Percentiles rank a stretch among this genome's conserved stretches.
Conservation (phyloP, 352 stramenopile genomes). For the Pythium rhizo-oryzae region DNA sequence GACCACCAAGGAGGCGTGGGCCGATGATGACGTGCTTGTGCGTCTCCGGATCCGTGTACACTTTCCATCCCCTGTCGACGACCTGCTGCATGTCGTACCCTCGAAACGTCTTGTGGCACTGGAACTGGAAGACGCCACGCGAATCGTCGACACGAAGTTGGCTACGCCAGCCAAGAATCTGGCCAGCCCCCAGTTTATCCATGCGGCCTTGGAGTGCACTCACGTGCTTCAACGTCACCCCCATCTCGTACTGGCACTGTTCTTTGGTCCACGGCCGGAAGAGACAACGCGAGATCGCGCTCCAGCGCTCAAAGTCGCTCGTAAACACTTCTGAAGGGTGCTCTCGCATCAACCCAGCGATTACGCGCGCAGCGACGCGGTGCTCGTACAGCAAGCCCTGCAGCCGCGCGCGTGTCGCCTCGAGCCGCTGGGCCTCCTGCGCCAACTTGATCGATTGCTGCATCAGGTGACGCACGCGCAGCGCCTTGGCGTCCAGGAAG, state of each 20-base stretch:
- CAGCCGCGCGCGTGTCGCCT: background rate
- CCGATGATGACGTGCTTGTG: background rate
- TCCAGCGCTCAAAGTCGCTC: background rate
- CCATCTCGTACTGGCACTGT: background rate
- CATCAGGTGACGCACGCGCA: background rate
- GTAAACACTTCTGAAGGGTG: background rate
- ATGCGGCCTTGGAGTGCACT: background rate
- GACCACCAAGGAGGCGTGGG: too few species aligned
- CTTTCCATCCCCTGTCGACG: background rate
- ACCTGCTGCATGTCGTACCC: background rate
- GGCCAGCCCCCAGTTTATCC: background rate
- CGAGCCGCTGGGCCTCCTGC: background rate
- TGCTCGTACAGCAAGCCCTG: background rate
- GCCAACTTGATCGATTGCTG: background rate
- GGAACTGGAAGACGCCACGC: background rate
- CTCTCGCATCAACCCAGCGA: background rate
- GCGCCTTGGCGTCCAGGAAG: background rate
- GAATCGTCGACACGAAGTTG: background rate
- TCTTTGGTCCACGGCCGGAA: background rate
- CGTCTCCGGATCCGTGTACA: background rate
- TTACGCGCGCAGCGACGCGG: background rate
- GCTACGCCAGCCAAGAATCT: conserved; percentile 10
- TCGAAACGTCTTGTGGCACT: background rate
- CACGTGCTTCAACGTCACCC: background rate
- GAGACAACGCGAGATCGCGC: background rate